Evolutionary conservation across 2,329 filamentous ascomycete genomes (phyloP).

Genomic region (Diplodia seriata): DNA sequence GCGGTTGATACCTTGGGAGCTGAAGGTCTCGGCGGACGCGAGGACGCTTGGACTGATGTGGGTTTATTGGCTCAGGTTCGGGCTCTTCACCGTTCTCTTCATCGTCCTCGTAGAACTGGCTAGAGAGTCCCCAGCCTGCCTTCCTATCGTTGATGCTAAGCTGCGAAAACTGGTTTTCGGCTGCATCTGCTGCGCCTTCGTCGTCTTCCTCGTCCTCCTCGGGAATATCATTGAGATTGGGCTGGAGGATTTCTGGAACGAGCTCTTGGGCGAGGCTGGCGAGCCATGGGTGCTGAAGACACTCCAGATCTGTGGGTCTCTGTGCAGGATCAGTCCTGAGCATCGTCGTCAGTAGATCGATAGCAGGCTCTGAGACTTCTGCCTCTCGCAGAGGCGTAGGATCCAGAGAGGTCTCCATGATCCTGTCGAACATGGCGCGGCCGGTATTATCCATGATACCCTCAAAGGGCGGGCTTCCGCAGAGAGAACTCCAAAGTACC

Average conservation of each 20-base stretch:
- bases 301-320: constrained; percentile 75
- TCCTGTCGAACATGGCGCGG: constrained; percentile 79
- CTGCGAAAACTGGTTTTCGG: constrained; percentile 47
- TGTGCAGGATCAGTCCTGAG: constrained; percentile 78
- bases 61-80: constrained; percentile 38
- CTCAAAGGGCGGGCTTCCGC: constrained; percentile 78
- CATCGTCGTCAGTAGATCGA: constrained; percentile 80
- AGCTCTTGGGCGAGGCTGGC: constrained; percentile 51
- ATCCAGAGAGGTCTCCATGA: constrained; percentile 81
- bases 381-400: constrained; percentile 65
- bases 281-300: constrained; percentile 80
- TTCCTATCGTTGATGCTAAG: constrained; percentile 59
- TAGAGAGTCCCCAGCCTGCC: constrained; percentile 50
- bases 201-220: constrained; percentile 69
- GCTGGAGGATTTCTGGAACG: constrained; percentile 38
- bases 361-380: constrained; percentile 68
- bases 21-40: constrained; percentile 41
- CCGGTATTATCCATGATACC: constrained; percentile 78
- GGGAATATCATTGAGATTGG: constrained; percentile 50
- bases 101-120: constrained; percentile 38
- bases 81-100: constrained; percentile 42
- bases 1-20: constrained; percentile 48
- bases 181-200: constrained; percentile 37
- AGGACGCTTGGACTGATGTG: constrained; percentile 54
- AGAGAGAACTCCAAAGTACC: constrained; percentile 88